Evolutionary conservation across 345 rosid genomes (phyloP), one percentile per base, ranked within the genome.

Genomic region (Erucastrum elatum): DNA sequence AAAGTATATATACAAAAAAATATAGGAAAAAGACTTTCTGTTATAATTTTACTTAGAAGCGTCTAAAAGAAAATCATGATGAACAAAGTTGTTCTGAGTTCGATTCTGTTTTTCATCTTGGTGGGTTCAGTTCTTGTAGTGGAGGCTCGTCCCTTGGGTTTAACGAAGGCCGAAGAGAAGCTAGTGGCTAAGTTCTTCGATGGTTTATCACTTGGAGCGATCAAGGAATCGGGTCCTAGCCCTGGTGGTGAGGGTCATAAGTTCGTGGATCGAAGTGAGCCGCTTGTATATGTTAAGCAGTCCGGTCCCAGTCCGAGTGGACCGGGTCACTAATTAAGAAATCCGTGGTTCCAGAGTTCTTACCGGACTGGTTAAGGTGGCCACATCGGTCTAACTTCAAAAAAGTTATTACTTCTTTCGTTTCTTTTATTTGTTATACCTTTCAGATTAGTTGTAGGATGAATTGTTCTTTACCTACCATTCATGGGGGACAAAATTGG

Each of bases 161-260:
- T 70, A 63, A 63, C 72, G 1, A 70, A 75, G 26, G 59, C 64
- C n/a, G 80, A 71, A 6, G 74, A 75, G 68, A 72, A 79, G 64
- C 72, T 76, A 4, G 72, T 70, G 37, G 80, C 76, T 60, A 72
- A 80, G 64, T 77, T 87, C 71, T 77, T 88, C 3, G 87, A 86
- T 64, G 88, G 87, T 51, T 75, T 83, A 21, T 82, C 74, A 6
- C 82, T 87, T 16, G 88, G 88, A 64, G 81, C 86, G 35, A 83
- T 87, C 59, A 89, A 89, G 25, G 29, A 66, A 0, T 83, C 87
- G 4, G 91, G 88, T 80, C 88, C 87, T 5, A 88, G 81, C 67
- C 39, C 77, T 13, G 81, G 91, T 68, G 88, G 87, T 27, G 41
- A 41, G 4, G 94, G 90, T 30, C 90, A 88, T 83, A 68, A 31